Percentiles rank a stretch among this genome's conserved stretches.
phyloP scores from a whole-genome alignment of 176 grass and related monocot species.

The Zoysia pacifica region DNA sequence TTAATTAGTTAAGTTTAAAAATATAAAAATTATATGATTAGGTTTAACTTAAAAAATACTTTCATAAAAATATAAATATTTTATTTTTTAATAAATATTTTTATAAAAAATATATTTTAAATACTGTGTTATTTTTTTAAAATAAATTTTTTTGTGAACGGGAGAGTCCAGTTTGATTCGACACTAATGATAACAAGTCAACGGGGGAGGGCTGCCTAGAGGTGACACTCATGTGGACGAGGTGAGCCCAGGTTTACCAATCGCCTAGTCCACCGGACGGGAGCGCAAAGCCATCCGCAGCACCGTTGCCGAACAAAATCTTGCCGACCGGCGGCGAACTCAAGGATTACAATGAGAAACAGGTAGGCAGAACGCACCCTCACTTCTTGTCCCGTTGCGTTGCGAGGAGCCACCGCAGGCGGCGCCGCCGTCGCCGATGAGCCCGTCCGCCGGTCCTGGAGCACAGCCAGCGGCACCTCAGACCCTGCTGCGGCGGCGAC shows the following conservation, averaged over 20 bases:
- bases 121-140: too few species aligned
- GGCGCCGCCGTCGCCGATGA: not conserved
- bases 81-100: not conserved
- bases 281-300: not conserved
- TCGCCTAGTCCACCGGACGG: not conserved
- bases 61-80: not conserved
- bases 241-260: not conserved
- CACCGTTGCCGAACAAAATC: not conserved
- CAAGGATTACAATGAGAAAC: not conserved
- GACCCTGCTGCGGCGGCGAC: not conserved
- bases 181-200: slow-evolving; percentile 4
- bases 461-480: slow-evolving; percentile 32
- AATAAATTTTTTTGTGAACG: not conserved
- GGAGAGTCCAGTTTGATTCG: too few species aligned
- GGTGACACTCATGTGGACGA: not conserved
- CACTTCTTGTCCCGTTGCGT: slow-evolving; percentile 10
- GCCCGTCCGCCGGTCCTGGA: not conserved
- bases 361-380: not conserved
- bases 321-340: not conserved
- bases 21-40: too few species aligned
- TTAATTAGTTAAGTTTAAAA: too few species aligned
- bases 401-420: not conserved
- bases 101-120: not conserved
- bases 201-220: not conserved
- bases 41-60: too few species aligned